Evolutionary conservation across 192 early-diverging fungal species (phyloP).

Genomic region (Linnemannia elongata): DNA sequence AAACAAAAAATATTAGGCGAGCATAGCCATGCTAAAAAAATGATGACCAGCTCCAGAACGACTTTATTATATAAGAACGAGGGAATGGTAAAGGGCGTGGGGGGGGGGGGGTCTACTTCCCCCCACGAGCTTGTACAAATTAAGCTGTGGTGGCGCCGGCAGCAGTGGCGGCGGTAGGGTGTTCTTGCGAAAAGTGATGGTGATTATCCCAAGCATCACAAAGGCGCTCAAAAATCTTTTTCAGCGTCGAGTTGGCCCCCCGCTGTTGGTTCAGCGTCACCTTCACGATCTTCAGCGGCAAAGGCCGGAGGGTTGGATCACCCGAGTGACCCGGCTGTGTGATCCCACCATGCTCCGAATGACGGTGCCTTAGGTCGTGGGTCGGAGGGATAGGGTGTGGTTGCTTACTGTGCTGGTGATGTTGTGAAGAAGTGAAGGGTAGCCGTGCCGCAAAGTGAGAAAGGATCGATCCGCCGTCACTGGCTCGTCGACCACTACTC

Average conservation of each 20-base stretch:
- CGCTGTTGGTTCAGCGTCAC: conserved; percentile 53
- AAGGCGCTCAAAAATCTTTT: conserved; percentile 37
- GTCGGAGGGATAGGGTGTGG: background rate
- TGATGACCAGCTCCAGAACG: background rate
- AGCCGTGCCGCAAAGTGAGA: conserved; percentile 28
- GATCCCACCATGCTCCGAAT: conserved; percentile 22
- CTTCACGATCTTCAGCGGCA: conserved; percentile 26
- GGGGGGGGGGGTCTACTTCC: too few relatives aligned
- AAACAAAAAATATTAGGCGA: background rate
- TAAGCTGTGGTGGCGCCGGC: too few relatives aligned
- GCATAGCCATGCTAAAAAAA: background rate
- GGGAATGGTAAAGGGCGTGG: background rate
- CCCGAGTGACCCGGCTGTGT: background rate
- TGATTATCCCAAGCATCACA: conserved; percentile 32
- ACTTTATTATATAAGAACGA: background rate
- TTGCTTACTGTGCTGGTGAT: background rate
- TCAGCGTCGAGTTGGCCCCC: conserved; percentile 48
- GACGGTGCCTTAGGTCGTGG: conserved; percentile 8
- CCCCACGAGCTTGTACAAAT: too few relatives aligned
- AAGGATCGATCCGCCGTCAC: conserved; percentile 49
- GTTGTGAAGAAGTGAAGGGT: conserved; percentile 1
- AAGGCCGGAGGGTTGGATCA: background rate
- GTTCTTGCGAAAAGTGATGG: background rate
- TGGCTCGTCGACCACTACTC: conserved; percentile 29
- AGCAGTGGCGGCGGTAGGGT: background rate